Percentiles rank a stretch among this genome's conserved stretches.
Evolutionary conservation across 768 basidiomycete species (phyloP).

Genomic region (Leucocoprinus birnbaumii): DNA sequence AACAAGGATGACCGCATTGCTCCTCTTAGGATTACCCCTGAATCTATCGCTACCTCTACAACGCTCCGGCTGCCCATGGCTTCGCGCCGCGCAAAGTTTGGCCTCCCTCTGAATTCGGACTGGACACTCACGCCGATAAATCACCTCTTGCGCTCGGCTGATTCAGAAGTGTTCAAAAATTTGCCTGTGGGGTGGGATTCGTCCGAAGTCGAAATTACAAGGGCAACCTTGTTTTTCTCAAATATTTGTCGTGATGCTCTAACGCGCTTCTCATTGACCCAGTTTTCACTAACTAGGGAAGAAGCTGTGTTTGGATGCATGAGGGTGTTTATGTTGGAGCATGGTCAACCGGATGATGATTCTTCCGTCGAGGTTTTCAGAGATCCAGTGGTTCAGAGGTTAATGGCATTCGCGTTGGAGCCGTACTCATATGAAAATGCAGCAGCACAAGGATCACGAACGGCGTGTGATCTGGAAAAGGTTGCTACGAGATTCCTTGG

Average conservation of each 20-base stretch:
- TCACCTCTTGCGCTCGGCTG: conserved; percentile 76
- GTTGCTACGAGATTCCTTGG: conserved; percentile 62
- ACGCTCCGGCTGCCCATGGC: conserved; percentile 48
- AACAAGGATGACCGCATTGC: conserved; percentile 40
- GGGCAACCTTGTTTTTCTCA: conserved; percentile 64
- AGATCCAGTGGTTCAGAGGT: conserved; percentile 55
- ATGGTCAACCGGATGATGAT: conserved; percentile 58
- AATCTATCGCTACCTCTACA: conserved; percentile 53
- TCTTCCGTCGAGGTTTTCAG: conserved; percentile 73
- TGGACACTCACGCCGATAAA: conserved; percentile 73
- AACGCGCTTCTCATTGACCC: conserved; percentile 33
- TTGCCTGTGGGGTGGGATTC: conserved; percentile 74
- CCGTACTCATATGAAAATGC: conserved; percentile 40
- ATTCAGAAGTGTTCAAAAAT: conserved; percentile 62
- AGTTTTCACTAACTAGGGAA: conserved; percentile 46
- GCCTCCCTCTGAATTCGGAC: conserved; percentile 50
- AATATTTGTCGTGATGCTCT: conserved; percentile 46
- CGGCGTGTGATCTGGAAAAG: conserved; percentile 41
- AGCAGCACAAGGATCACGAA: conserved; percentile 3
- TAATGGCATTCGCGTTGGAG: conserved; percentile 59
- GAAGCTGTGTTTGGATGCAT: conserved; percentile 76
- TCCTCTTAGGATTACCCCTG: conserved; percentile 46
- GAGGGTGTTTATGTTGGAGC: conserved; percentile 96
- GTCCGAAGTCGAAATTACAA: conserved; percentile 75
- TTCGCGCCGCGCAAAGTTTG: conserved; percentile 23